Base-by-base conservation (phyloP, 257 asterid genomes). In the Nicotiana tabacum region DNA sequence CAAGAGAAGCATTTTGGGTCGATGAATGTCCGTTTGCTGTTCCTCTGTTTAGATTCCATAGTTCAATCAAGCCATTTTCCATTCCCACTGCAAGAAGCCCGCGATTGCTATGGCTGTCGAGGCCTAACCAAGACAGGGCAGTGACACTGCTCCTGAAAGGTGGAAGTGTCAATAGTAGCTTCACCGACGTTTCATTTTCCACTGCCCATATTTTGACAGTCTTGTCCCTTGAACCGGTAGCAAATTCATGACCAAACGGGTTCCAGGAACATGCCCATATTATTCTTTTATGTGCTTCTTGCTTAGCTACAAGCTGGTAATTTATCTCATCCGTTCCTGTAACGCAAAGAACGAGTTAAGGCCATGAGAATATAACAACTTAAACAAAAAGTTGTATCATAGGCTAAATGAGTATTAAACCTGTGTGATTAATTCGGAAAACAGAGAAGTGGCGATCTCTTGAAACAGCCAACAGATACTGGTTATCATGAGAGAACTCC, bases 231-330 rank as follows among this genome's bases (percentile, higher is more conserved):
- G 98, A 96, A 9, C 98, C 98, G 1, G 98, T 96, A 70, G 98
- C 97, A 77, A 96, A 96, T 88, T 92, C 94, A 57, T 93, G 94
- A 33, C 93, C 88, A 56, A 86, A 91, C 0, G 98, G 98, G 88
- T 92, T 94, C 99, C 99, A 94, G 21, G 97, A 91, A 88, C 99
- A 92, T 2, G 98, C 90, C 99, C 99, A 94, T 86, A 96, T 92
- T 69, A 96, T 96, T 89, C 98, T 85, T 90, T 93, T 94, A 69
- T 96, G 98, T 81, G 96, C 99, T 81, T 94, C 98, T 82, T 92
- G 98, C 89, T 85, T 91, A 21, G 84, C 62, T n/a, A 91, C 84
- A 1, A 94, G 92, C 83, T 90, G 83, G 78, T 89, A 90, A 65
- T 79, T 85, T 82, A 90, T 81, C 88, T 90, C 91, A 77, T 90